Conservation (phyloP, 2,329 filamentous ascomycete species). For the Ophiostoma quercus region DNA sequence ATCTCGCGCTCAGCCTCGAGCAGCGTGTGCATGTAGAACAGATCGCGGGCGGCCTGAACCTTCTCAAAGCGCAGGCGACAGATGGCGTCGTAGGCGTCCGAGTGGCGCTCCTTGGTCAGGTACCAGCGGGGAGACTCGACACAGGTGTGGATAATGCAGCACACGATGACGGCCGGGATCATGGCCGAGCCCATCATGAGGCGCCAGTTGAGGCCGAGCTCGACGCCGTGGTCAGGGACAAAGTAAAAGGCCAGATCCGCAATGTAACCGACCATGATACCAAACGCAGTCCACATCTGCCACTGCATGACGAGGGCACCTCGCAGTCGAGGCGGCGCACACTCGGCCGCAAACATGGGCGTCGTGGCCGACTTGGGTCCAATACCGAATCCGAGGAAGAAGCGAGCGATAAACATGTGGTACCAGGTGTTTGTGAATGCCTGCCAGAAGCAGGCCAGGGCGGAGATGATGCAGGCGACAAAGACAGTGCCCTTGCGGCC, state of each 20-base stretch:
- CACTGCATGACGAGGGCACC: conserved; percentile 64
- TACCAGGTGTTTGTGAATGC: conserved; percentile 49
- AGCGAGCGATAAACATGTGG: conserved; percentile 66
- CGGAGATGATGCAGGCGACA: conserved; percentile 51
- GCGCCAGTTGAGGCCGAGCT: conserved; percentile 57
- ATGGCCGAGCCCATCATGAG: conserved; percentile 64
- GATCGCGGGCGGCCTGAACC: conserved; percentile 51
- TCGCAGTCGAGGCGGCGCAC: conserved; percentile 56
- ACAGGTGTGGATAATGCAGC: conserved; percentile 41
- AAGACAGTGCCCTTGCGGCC: conserved; percentile 69
- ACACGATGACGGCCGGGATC: conserved; percentile 55
- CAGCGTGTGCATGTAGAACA: conserved; percentile 54
- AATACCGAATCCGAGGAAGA: conserved; percentile 64
- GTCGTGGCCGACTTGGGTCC: conserved; percentile 66
- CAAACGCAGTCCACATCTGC: conserved; percentile 43
- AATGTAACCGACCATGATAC: conserved; percentile 53
- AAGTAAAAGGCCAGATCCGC: conserved; percentile 58
- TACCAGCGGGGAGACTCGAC: conserved; percentile 39
- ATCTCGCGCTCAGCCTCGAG: conserved; percentile 51
- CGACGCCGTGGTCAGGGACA: conserved; percentile 48
- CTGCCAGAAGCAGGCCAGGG: conserved; percentile 40
- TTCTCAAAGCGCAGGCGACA: conserved; percentile 45
- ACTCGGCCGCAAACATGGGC: conserved; percentile 61
- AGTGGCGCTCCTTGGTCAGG: conserved; percentile 44
- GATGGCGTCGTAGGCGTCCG: conserved; percentile 45